Evolutionary conservation across 352 stramenopile species (phyloP).

Genomic region (Pythium chondricola): DNA sequence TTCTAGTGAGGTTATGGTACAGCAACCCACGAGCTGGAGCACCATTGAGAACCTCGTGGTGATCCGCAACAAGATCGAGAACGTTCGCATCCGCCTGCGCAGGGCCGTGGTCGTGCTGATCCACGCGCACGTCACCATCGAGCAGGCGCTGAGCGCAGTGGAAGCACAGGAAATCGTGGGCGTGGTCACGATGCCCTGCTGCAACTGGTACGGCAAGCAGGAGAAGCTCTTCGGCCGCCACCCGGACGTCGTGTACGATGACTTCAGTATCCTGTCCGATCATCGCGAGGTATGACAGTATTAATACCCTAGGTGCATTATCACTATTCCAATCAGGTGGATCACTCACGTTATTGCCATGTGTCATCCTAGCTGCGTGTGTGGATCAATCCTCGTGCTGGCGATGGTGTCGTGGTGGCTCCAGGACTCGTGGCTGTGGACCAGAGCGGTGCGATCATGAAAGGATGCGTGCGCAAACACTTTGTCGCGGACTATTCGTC

Average conservation of each 20-base stretch:
- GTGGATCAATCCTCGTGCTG: constrained; percentile 29
- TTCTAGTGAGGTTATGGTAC: no score
- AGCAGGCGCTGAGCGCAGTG: constrained; percentile 59
- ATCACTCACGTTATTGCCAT: neutral
- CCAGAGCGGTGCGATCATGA: constrained; percentile 25
- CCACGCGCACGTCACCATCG: constrained; percentile 74
- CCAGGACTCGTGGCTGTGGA: constrained; percentile 1
- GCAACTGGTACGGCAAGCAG: constrained; percentile 79
- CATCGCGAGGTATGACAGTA: constrained; percentile 67
- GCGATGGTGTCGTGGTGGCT: constrained; percentile 14
- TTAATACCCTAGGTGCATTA: no score
- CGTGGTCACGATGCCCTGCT: constrained; percentile 72
- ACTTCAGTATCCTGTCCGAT: constrained; percentile 76
- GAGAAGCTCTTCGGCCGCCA: constrained; percentile 43
- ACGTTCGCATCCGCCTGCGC: constrained; percentile 56
- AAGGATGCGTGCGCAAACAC: constrained; percentile 44
- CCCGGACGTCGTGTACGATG: constrained; percentile 72
- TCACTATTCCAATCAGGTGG: neutral
- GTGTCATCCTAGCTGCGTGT: constrained; percentile 11
- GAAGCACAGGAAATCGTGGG: constrained; percentile 52
- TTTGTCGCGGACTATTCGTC: constrained; percentile 15
- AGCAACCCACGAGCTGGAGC: constrained; percentile 44
- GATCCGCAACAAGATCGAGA: constrained; percentile 81
- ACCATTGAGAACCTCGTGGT: constrained; percentile 61
- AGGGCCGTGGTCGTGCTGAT: constrained; percentile 65